Base-by-base conservation (phyloP, 1,139 yeast genomes). In the Wickerhamomyces sp. region DNA sequence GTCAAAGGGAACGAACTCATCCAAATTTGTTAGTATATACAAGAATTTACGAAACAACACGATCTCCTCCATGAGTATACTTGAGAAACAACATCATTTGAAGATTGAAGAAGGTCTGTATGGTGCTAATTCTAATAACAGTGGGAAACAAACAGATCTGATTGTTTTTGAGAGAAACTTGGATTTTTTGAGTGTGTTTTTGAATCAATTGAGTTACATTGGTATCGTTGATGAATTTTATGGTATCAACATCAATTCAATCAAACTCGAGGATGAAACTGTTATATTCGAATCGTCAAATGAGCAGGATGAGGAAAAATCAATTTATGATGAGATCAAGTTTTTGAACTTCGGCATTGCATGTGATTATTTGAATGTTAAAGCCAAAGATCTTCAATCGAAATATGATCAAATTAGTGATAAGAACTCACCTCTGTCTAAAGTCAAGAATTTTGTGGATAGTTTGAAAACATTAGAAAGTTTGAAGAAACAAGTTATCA, bases 201-300 rank as follows among this genome's bases (percentile, higher is more conserved):
- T 87, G 41, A 76, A 79, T 23, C 96, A 91, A 51, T 61, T 88
- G 46, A 84, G 87, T 3, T 91, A 89, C 54, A 70, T 75, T 23
- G 98, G 98, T 1, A 64, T 91, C 12, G 65, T 88, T 16, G 89
- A 86, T 54, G 96, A 88, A 52, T 58, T 78, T 17, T 68, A 78
- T 47, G 75, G 72, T 4, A 61, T 77, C 6, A 64, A 72, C 3
- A 59, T 78, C 20, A 72, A 75, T 34, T 62, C 68, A 29, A 64
- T 75, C 9, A 60, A 64, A 19, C 46, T 70, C 6, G 49, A 50
- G 14, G 50, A 47, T 3, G 54, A 54, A n/a, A 52, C 47, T 5
- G 34, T 49, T 2, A 39, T 43, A 5, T 36, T 57, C 8, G 46
- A 51, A 16, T 21, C 25, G 23, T 46, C 47, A 27, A 39, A 38